A percentile compares a stretch with the other conserved stretches of the same genome.
Conservation (phyloP, 1,284 basidiomycete species). For the Heterobasidion occidentale region DNA sequence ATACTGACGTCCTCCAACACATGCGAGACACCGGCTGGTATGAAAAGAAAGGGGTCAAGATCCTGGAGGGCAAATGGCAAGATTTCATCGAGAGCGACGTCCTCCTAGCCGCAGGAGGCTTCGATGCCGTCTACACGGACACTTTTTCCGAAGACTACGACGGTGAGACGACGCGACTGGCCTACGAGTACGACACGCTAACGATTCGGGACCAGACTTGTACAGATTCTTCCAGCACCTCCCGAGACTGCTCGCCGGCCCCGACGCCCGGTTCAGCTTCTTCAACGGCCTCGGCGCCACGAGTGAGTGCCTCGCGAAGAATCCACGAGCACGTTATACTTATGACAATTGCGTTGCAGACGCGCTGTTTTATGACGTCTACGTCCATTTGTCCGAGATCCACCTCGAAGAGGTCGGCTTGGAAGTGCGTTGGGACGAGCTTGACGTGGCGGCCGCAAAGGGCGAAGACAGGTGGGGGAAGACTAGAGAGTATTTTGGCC, state of each 20-base stretch:
- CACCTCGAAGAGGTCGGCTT: conserved; percentile 81
- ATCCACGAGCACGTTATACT: conserved; percentile 1
- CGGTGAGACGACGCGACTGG: conserved; percentile 30
- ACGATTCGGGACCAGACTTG: conserved; percentile 40
- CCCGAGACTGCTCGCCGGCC: conserved; percentile 74
- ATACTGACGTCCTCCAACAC: conserved; percentile 81
- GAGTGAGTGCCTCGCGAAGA: conserved; percentile 40
- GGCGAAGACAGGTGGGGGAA: conserved; percentile 55
- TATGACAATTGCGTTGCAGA: conserved; percentile 34
- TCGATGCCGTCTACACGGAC: conserved; percentile 93
- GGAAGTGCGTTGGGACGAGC: conserved; percentile 65
- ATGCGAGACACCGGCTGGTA: conserved; percentile 76
- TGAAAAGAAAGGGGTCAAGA: conserved; percentile 66
- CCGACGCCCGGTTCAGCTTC: conserved; percentile 83
- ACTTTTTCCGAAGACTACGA: conserved; percentile 89
- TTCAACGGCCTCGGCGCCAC: conserved; percentile 97
- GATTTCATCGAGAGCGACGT: conserved; percentile 62
- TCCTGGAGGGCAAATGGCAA: conserved; percentile 92
- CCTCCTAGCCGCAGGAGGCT: conserved; percentile 55
- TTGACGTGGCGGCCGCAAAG: conserved; percentile 46
- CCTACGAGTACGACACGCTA: not conserved
- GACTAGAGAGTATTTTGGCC: conserved; percentile 65
- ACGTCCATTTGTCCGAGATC: conserved; percentile 79
- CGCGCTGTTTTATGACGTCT: conserved; percentile 86
- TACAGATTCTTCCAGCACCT: conserved; percentile 79